phyloP scores from a whole-genome alignment of 331 rosid genomes.

The Rhamnella rubrinervis region DNA sequence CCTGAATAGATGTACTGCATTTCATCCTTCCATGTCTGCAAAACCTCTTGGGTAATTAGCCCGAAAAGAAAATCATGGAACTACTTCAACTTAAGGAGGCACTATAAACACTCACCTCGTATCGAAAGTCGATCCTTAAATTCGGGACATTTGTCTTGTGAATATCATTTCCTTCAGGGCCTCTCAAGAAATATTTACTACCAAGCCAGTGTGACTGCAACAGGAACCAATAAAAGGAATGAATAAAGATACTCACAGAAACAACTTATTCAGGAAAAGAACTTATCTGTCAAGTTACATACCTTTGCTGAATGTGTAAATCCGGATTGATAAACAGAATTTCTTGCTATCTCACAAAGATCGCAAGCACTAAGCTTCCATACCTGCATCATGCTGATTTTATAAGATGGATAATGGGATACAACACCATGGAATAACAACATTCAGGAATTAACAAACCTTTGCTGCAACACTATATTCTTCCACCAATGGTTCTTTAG shows the following conservation, averaged over 20 bases:
- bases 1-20: conserved; percentile 58
- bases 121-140: conserved; percentile 56
- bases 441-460: conserved; percentile 36
- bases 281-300: conserved; percentile 15
- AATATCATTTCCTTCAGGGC: conserved; percentile 77
- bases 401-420: conserved; percentile 9
- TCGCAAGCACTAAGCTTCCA: conserved; percentile 88
- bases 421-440: background rate
- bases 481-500: conserved; percentile 71
- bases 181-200: conserved; percentile 52
- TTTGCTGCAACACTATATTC: conserved; percentile 80
- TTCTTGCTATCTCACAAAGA: conserved; percentile 78
- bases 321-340: conserved; percentile 88
- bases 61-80: background rate
- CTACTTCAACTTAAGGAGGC: background rate
- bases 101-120: conserved; percentile 38
- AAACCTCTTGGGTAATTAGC: conserved; percentile 23
- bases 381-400: conserved; percentile 45
- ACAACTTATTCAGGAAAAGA: background rate
- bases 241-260: background rate
- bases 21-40: conserved; percentile 83
- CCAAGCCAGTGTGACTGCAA: conserved; percentile 78
- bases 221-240: conserved; percentile 3
- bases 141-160: conserved; percentile 68
- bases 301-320: conserved; percentile 78